Evolutionary conservation across 179 eudicot genomes (phyloP), one percentile per base, ranked within the genome.

Genomic region (Silene vulgaris): DNA sequence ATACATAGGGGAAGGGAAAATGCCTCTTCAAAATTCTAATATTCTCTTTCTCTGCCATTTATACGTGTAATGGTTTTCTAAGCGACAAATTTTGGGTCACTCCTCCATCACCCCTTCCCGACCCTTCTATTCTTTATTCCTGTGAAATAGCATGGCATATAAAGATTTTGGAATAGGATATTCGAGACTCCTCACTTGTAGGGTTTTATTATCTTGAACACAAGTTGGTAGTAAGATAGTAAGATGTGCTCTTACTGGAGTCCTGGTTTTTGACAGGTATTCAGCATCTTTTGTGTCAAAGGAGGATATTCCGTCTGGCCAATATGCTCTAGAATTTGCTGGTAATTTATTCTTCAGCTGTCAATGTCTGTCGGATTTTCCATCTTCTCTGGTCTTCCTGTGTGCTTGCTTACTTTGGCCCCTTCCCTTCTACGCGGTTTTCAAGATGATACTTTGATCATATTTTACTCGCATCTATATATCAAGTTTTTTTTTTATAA

Each of bases 241-340:
- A 52, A 14, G 17, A 35, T 21, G 56, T 28, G 28, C 21, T 59
- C 26, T 20, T 17, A 17, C 26, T 59, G 5, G 6, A 74, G 23
- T 12, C 43, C 2, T 19, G 0, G 26, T 23, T 32, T 66, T 21
- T 71, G 75, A 65, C 85, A 92, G 97, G 83, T 92, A 90, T 77
- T 93, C 98, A 19, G 91, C 73, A 20, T 90, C 97, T 54, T n/a
- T 88, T 77, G 98, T 91, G 74, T 75, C 97, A 14, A 88, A 87
- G 82, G 84, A 85, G 66, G 93, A 91, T 74, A 76, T 91, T 79
- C 91, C 97, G 29, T 64, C 97, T 17, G 88, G 77, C 67, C 89
- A 86, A 84, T 93, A 93, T 87, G 93, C 91, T 74, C 81, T 93
- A 68, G 89, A 84, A 67, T 37, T 91, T 82, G 90, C 90, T 67